Evolutionary conservation across 306 rosid genomes (phyloP).

Genomic region (Ormosia emarginata): DNA sequence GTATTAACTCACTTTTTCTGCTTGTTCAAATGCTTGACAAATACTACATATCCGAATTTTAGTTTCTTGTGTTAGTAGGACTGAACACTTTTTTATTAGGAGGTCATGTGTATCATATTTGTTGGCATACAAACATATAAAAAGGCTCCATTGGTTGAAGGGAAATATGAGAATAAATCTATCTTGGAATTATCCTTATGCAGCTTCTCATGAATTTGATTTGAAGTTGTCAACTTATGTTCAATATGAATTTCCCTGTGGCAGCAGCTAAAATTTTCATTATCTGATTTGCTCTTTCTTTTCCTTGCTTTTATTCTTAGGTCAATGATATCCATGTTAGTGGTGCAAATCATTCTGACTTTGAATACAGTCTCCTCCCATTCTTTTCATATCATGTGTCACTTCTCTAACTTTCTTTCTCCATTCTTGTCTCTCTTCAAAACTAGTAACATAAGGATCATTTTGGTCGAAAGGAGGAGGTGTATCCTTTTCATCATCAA

Average conservation of each 20-base stretch:
- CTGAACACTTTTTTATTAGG: not conserved
- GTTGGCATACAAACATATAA: not conserved
- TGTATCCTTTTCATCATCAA: constrained; percentile 34
- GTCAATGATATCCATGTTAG: not conserved
- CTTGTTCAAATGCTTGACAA: not conserved
- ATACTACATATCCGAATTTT: not conserved
- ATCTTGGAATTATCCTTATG: not conserved
- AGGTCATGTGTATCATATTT: not conserved
- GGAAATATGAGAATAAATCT: not conserved
- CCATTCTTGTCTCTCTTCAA: constrained; percentile 55
- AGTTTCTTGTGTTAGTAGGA: not conserved
- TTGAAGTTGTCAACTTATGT: not conserved
- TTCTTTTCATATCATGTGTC: constrained; percentile 37
- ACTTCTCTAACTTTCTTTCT: constrained; percentile 48
- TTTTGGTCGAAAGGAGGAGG: constrained; percentile 19
- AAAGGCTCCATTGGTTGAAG: not conserved
- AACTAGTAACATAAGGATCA: constrained; percentile 36
- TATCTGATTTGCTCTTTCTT: not conserved
- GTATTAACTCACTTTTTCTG: not conserved
- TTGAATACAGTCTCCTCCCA: constrained; percentile 65
- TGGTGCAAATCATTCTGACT: constrained; percentile 4
- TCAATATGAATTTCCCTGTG: not conserved
- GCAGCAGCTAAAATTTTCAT: not conserved
- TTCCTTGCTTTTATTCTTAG: not conserved
- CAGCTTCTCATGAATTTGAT: not conserved